Evolutionary conservation across 2,329 filamentous ascomycete species (phyloP).

Genomic region (Fusarium pseudoanthophilum): DNA sequence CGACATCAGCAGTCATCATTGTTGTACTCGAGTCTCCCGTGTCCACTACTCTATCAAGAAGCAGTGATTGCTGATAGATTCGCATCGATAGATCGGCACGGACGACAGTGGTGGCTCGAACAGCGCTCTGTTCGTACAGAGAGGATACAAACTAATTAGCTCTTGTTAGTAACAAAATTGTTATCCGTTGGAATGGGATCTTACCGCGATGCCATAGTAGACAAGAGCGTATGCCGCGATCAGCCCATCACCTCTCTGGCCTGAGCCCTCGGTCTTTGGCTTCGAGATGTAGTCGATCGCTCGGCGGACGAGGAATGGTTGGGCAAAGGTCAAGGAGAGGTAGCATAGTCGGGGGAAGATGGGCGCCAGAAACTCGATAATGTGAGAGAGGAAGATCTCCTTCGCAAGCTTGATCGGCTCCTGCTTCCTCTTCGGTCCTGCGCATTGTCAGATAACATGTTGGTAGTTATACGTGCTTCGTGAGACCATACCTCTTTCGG

Average conservation of each 20-base stretch:
- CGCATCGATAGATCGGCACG: not conserved
- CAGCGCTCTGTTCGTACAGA: not conserved
- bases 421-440: not conserved
- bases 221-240: not conserved
- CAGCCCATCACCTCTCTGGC: not conserved
- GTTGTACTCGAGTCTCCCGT: not conserved
- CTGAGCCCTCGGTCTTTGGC: not conserved
- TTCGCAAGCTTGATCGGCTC: not conserved
- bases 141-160: accelerated
- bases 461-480: accelerated
- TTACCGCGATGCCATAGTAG: not conserved
- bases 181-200: too few relatives aligned
- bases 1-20: not conserved
- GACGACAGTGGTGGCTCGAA: not conserved
- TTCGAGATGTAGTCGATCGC: not conserved
- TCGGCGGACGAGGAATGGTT: not conserved
- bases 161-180: accelerated
- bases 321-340: not conserved
- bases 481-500: not conserved
- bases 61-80: not conserved
- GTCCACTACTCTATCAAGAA: not conserved
- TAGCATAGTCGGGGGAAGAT: not conserved
- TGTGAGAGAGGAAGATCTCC: not conserved
- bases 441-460: not conserved
- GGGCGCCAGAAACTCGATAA: not conserved